Conservation (phyloP, 495 filamentous ascomycete genomes). For the Hypoxylon intermedium region DNA sequence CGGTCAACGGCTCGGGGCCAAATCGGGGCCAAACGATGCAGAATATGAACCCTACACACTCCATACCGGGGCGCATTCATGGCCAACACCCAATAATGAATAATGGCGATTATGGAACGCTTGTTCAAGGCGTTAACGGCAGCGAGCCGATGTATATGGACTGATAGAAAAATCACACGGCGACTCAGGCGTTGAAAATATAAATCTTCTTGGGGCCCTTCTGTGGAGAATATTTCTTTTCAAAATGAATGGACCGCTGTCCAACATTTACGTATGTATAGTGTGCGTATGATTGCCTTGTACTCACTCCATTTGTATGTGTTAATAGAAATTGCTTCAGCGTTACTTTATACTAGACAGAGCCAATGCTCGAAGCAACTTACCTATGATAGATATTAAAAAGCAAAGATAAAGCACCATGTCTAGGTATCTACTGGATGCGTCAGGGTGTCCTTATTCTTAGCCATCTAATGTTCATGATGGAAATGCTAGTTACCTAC, state of each 20-base stretch:
- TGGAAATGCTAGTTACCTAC: too few species aligned
- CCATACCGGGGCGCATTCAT: constrained; percentile 35
- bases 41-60: constrained; percentile 34
- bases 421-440: too few species aligned
- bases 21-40: constrained; percentile 41
- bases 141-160: constrained; percentile 54
- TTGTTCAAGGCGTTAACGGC: constrained; percentile 46
- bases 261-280: neutral
- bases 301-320: constrained; percentile 19
- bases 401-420: too few species aligned
- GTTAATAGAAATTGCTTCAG: constrained; percentile 24
- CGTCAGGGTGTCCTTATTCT: too few species aligned
- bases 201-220: too few species aligned
- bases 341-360: neutral
- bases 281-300: constrained; percentile 14
- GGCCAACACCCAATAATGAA: constrained; percentile 38
- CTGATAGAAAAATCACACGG: constrained; percentile 25
- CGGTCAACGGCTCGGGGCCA: constrained; percentile 30
- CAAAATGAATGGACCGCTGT: neutral
- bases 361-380: neutral
- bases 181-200: constrained; percentile 34
- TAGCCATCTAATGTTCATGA: too few species aligned
- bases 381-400: neutral
- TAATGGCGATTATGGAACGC: constrained; percentile 39
- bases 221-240: neutral